These are phyloP conservation scores for Ophiocordyceps sinensis DNA, from an alignment of 2,329 filamentous ascomycete genomes.

Conservation along the genomic window DNA sequence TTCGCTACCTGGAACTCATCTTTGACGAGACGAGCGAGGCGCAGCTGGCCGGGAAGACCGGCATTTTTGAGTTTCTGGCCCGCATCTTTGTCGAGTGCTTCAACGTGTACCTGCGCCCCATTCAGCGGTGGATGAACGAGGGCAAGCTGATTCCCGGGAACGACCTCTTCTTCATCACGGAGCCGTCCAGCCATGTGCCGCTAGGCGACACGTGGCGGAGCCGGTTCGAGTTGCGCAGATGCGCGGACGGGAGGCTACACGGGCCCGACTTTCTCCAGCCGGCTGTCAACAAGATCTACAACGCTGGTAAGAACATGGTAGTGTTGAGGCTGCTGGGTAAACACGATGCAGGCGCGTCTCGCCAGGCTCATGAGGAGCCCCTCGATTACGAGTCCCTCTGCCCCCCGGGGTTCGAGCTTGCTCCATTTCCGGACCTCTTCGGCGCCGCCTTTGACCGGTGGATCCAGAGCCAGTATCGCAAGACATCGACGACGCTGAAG, in stretches of 20 bases:
- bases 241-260: slow-evolving; percentile 44
- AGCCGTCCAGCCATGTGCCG: slow-evolving; percentile 40
- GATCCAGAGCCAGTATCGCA: slow-evolving; percentile 60
- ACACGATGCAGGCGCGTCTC: slow-evolving; percentile 21
- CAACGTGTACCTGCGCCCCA: slow-evolving; percentile 64
- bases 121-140: slow-evolving; percentile 71
- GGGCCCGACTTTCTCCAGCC: slow-evolving; percentile 63
- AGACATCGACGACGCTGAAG: slow-evolving; percentile 52
- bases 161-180: slow-evolving; percentile 61
- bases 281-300: slow-evolving; percentile 60
- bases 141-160: slow-evolving; percentile 54
- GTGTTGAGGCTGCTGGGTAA: slow-evolving; percentile 61
- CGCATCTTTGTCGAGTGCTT: slow-evolving; percentile 69
- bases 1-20: slow-evolving; percentile 65
- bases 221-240: slow-evolving; percentile 53
- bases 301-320: slow-evolving; percentile 75
- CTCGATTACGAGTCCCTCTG: slow-evolving; percentile 46
- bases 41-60: slow-evolving; percentile 53
- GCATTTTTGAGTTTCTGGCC: slow-evolving; percentile 48
- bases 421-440: slow-evolving; percentile 65
- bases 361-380: slow-evolving; percentile 22
- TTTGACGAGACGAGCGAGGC: slow-evolving; percentile 55
- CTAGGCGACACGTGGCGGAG: slow-evolving; percentile 60
- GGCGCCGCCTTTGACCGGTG: slow-evolving; percentile 56
- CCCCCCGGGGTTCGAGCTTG: slow-evolving; percentile 29